Evolutionary conservation across 495 filamentous ascomycete genomes (phyloP).

Genomic region (Neurospora intermedia): DNA sequence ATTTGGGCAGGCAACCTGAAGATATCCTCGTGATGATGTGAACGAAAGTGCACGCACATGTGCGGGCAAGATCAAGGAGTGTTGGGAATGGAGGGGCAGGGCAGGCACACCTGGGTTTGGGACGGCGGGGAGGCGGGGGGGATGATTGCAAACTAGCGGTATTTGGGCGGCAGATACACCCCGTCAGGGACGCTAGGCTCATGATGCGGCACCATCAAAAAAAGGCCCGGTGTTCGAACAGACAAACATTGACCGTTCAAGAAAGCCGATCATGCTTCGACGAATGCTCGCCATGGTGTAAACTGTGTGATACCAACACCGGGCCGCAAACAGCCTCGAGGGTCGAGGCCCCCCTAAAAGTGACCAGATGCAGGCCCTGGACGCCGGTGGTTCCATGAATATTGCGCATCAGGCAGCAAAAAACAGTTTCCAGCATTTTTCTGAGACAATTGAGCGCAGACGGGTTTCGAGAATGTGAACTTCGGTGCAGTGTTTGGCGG

Average conservation of each 20-base stretch:
- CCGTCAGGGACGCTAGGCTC: not conserved
- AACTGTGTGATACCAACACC: not conserved
- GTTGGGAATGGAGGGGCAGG: constrained; percentile 5
- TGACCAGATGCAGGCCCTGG: constrained; percentile 5
- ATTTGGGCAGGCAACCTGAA: not conserved
- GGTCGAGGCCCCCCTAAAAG: not conserved
- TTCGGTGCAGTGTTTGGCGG: not conserved
- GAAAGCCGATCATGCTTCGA: not conserved
- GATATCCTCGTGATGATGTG: not conserved
- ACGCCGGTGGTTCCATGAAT: not conserved
- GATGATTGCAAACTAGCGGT: not conserved
- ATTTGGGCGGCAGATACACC: not conserved
- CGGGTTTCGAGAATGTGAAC: constrained; percentile 1
- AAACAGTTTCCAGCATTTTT: not conserved
- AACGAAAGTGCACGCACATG: not conserved
- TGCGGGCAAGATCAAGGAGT: not conserved
- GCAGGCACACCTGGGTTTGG: not conserved
- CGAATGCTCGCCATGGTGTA: not conserved
- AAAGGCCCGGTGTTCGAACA: not conserved
- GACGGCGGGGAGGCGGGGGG: not conserved
- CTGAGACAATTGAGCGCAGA: not conserved
- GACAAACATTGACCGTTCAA: not conserved
- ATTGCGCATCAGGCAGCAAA: constrained; percentile 13
- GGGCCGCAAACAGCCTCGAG: not conserved
- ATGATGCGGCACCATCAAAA: not conserved